Conservation (phyloP, 331 rosid genomes). For the Phaseolus coccineus region DNA sequence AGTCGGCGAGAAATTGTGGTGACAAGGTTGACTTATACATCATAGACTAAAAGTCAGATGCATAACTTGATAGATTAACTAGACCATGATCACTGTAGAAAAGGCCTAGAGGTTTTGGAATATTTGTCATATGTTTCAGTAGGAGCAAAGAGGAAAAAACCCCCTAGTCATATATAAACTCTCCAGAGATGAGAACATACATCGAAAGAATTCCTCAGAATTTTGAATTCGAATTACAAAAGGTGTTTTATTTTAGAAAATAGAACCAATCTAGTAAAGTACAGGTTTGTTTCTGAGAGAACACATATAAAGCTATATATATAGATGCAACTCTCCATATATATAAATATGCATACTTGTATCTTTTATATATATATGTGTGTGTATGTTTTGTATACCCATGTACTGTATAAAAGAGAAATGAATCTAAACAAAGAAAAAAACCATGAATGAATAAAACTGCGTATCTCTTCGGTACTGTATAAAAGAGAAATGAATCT, state of each 20-base stretch:
- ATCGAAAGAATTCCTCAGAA: slow-evolving; percentile 27
- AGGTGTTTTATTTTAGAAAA: slow-evolving; percentile 16
- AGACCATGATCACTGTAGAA: slow-evolving; percentile 13
- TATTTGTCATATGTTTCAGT: slow-evolving; percentile 8
- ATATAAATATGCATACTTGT: slow-evolving; percentile 24
- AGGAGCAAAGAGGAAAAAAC: slow-evolving; percentile 12
- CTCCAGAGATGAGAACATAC: not conserved
- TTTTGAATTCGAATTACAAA: slow-evolving; percentile 29
- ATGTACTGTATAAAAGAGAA: not conserved
- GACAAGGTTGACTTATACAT: slow-evolving; percentile 52
- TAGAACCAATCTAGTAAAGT: slow-evolving; percentile 14
- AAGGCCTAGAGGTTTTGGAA: slow-evolving; percentile 26
- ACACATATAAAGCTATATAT: not conserved
- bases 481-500: slow-evolving; percentile 28
- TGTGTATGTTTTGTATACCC: slow-evolving; percentile 35
- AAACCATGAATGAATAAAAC: slow-evolving; percentile 43
- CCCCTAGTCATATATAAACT: not conserved
- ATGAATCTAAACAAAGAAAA: slow-evolving; percentile 40
- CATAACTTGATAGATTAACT: slow-evolving; percentile 7
- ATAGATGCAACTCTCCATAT: not conserved
- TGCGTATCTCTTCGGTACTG: not conserved
- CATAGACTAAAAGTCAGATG: slow-evolving; percentile 47
- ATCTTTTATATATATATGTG: not conserved
- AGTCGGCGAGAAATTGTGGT: slow-evolving; percentile 41
- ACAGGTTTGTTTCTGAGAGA: slow-evolving; percentile 27